phyloP scores from a whole-genome alignment of 2,329 filamentous ascomycete genomes.

The Neonectria hederae region DNA sequence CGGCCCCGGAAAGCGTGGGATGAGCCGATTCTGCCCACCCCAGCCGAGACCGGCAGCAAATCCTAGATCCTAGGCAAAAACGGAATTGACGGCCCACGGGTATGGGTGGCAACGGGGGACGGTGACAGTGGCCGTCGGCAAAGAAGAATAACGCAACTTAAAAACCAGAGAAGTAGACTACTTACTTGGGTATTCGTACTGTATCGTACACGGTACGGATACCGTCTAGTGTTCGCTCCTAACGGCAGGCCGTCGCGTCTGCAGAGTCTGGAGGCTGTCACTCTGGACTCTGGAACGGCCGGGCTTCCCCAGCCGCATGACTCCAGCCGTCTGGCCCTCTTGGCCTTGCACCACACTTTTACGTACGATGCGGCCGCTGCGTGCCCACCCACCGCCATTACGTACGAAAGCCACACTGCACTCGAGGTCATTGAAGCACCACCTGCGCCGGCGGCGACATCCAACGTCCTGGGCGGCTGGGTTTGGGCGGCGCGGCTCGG shows the following conservation, averaged over 20 bases:
- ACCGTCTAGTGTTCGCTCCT: not conserved
- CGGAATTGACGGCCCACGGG: not conserved
- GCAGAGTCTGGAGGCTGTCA: not conserved
- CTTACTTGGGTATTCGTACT: not conserved
- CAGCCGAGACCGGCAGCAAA: conserved; percentile 12
- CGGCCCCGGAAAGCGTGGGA: conserved; percentile 17
- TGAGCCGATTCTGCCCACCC: conserved; percentile 25
- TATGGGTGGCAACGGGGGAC: conserved; percentile 2
- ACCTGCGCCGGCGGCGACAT: conserved; percentile 13
- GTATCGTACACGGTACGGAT: not conserved
- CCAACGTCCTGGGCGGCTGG: not conserved
- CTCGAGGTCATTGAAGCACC: conserved; percentile 3
- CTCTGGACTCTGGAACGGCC: not conserved
- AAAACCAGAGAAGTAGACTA: not conserved
- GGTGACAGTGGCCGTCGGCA: not conserved
- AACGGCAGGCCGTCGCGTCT: not conserved
- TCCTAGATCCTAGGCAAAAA: not conserved
- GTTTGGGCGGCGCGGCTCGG: not conserved
- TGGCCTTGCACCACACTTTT: conserved; percentile 15
- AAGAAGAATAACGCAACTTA: not conserved
- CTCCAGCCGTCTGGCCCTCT: not conserved
- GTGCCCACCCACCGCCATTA: conserved; percentile 21
- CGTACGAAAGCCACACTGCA: conserved; percentile 12
- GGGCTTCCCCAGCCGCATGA: conserved; percentile 16
- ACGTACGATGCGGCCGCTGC: conserved; percentile 23